Conservation (phyloP, 2,329 filamentous ascomycete species). For the Penicillium carneum region DNA sequence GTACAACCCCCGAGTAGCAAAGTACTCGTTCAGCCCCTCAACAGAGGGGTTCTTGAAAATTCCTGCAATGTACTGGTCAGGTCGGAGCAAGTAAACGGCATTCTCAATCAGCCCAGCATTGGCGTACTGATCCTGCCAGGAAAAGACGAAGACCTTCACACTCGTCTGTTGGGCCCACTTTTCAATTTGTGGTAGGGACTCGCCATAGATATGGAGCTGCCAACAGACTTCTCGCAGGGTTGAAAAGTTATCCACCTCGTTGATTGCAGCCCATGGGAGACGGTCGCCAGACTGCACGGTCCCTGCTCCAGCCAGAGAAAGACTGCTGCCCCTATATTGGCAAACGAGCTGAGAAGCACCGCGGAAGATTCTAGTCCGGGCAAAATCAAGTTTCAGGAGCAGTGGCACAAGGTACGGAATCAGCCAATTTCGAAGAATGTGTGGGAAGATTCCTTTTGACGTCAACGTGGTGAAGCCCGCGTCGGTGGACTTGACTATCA, state of each 20-base stretch:
- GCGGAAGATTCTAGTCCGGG: constrained; percentile 38
- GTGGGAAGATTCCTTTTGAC: constrained; percentile 52
- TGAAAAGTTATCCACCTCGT: constrained; percentile 39
- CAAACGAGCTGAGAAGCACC: constrained; percentile 55
- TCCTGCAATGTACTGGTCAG: constrained; percentile 43
- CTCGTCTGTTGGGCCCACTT: constrained; percentile 37
- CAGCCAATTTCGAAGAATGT: constrained; percentile 50
- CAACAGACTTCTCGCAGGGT: constrained; percentile 37
- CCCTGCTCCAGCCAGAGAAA: constrained; percentile 41
- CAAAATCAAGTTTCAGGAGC: constrained; percentile 31
- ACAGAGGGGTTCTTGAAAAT: constrained; percentile 31
- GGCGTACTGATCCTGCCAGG: constrained; percentile 37
- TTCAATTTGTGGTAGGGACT: constrained; percentile 20
- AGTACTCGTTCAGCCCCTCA: constrained; percentile 35
- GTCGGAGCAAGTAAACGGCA: constrained; percentile 42
- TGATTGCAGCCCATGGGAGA: constrained; percentile 45
- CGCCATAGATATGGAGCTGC: constrained; percentile 46
- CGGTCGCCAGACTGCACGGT: constrained; percentile 59
- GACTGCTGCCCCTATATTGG: constrained; percentile 51
- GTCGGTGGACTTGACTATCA: constrained; percentile 55
- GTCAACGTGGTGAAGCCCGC: constrained; percentile 51
- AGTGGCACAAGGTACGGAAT: constrained; percentile 48
- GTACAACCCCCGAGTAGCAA: constrained; percentile 22
- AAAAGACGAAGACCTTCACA: constrained; percentile 33
- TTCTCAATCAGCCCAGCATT: constrained; percentile 34